Base-by-base conservation (phyloP, 73 alveolate genomes). In the Paramecium primaurelia region DNA sequence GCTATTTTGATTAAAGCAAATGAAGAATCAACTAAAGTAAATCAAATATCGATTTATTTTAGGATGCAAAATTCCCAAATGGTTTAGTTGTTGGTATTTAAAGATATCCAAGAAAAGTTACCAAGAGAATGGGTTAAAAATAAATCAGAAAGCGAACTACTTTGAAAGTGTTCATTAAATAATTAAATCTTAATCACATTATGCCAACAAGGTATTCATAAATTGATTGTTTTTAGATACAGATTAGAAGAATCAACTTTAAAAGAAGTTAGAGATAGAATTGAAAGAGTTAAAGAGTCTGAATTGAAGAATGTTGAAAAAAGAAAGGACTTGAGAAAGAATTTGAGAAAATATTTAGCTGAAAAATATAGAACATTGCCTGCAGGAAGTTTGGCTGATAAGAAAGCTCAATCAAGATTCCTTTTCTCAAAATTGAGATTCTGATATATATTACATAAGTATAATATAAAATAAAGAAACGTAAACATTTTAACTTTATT, bases 71-170 rank as follows among this genome's bases (percentile, higher is more conserved):
- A 88, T 96, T 96, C 98, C 94, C 97, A 40, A 97, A 93, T 93
- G 98, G 97, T 87, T 92, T 96, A 44, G 97, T 96, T 25, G 98
- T 97, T 30, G 99, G 99, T 71, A 91, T 96, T 42, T 96, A 86
- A 86, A 96, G 97, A 93, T 69, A 89, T 95, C 97, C 99, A 75
- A 69, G 88, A 92, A 95, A 89, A 60, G 97, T 96, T 68, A 95
- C 97, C 92, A 92, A 88, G 88, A 95, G 97, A 92, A 96, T 96
- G 99, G 95, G 97, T 64, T 59, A 90, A 93, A 96, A 96, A 95
- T 94, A 93, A 92, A 92, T 95, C 93, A 95, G 95, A 58, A 96
- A 95, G 95, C 92, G 97, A 92, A 80, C 99, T 71, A 83, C 96
- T 86, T 94, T 95, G 71, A 94, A 95, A 95, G 96, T 97, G 36